Percentiles rank a stretch among this genome's conserved stretches.
Conservation (phyloP, 1,139 yeast genomes). For the Pichia sp. region DNA sequence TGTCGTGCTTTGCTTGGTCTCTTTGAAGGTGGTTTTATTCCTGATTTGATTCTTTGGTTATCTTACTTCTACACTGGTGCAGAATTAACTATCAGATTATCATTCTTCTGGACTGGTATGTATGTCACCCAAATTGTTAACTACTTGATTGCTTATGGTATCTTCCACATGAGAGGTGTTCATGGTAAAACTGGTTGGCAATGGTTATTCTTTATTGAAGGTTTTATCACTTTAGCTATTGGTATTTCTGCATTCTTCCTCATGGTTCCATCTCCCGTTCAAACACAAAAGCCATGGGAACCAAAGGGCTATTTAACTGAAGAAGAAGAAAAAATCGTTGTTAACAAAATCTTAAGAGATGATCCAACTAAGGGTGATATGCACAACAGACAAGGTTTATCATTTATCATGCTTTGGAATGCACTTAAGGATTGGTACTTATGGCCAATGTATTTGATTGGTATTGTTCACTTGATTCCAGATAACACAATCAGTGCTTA, state of each 20-base stretch:
- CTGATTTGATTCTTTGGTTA: slow-evolving; percentile 54
- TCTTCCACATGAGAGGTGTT: slow-evolving; percentile 42
- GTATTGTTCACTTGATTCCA: slow-evolving; percentile 47
- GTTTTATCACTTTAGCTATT: slow-evolving; percentile 51
- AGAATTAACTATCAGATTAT: slow-evolving; percentile 49
- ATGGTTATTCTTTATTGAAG: slow-evolving; percentile 67
- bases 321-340: slow-evolving; percentile 59
- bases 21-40: slow-evolving; percentile 57
- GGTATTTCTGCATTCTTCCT: slow-evolving; percentile 52
- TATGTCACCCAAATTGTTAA: slow-evolving; percentile 42
- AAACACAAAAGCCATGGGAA: slow-evolving; percentile 49
- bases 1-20: slow-evolving; percentile 48
- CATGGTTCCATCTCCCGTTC: slow-evolving; percentile 61
- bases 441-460: slow-evolving; percentile 57
- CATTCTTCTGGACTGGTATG: slow-evolving; percentile 49
- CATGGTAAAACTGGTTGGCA: slow-evolving; percentile 53
- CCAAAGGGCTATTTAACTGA: slow-evolving; percentile 60
- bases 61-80: slow-evolving; percentile 53
- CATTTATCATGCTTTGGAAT: slow-evolving; percentile 36
- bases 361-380: slow-evolving; percentile 71
- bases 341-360: slow-evolving; percentile 60
- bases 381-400: slow-evolving; percentile 59
- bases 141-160: slow-evolving; percentile 45
- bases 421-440: slow-evolving; percentile 52
- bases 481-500: slow-evolving; percentile 44